These are phyloP conservation scores for Cinnamomum micranthum DNA, from an alignment of 164 flowering plant species.

Conservation along the genomic window DNA sequence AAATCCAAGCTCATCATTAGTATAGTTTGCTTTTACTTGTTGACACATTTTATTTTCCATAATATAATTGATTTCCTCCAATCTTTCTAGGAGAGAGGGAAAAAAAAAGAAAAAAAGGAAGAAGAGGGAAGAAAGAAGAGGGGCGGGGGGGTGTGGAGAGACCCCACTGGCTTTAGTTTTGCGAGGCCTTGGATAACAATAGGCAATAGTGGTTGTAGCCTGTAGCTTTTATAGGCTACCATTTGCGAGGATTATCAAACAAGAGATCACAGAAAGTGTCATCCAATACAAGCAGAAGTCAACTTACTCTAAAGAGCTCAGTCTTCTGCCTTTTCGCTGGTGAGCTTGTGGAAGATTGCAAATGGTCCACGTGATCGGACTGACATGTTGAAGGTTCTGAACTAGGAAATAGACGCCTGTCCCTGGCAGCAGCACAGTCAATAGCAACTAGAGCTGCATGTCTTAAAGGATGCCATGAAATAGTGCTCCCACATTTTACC, in stretches of 20 bases:
- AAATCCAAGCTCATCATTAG: no score
- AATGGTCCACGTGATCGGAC: slow-evolving; percentile 23
- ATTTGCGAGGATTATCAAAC: background rate
- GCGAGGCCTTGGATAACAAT: background rate
- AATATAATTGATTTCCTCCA: no score
- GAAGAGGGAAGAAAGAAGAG: no score
- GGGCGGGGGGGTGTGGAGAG: no score
- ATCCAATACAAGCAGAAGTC: background rate
- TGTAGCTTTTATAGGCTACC: background rate
- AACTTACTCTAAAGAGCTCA: slow-evolving; percentile 25
- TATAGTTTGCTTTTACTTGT: no score
- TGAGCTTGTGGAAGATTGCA: slow-evolving; percentile 19
- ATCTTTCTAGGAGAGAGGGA: no score
- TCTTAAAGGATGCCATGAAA: slow-evolving; percentile 71
- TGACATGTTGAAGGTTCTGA: slow-evolving; percentile 18
- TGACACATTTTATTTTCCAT: no score
- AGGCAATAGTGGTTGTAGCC: background rate
- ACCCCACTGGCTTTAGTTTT: no score
- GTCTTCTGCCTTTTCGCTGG: slow-evolving; percentile 65
- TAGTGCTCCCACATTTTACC: slow-evolving; percentile 10
- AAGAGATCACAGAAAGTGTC: background rate
- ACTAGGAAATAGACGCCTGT: slow-evolving; percentile 54
- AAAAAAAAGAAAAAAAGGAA: no score
- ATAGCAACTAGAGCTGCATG: slow-evolving; percentile 91
- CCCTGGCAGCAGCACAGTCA: slow-evolving; percentile 85